phyloP scores from a whole-genome alignment of 768 basidiomycete species.

The Boletus rubroflammeus region DNA sequence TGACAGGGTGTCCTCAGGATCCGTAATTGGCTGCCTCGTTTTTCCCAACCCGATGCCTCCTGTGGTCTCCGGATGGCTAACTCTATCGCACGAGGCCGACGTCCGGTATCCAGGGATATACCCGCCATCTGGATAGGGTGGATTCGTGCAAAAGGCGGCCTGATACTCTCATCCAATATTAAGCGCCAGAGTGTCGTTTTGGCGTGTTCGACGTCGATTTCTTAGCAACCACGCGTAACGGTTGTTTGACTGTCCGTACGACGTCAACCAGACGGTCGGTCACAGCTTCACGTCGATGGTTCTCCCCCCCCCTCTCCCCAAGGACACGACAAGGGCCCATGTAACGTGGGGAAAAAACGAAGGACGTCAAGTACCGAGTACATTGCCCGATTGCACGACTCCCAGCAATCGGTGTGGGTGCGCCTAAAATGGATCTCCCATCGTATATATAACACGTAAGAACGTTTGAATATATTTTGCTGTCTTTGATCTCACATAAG shows the following conservation, averaged over 20 bases:
- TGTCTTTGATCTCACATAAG: not conserved
- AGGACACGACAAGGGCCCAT: constrained; percentile 4
- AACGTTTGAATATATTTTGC: not conserved
- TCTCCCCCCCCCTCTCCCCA: not conserved
- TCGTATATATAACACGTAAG: not conserved
- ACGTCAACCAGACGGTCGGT: not conserved
- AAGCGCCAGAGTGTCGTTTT: not conserved
- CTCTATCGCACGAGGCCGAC: constrained; percentile 18
- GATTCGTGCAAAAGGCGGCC: not conserved
- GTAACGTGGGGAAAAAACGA: constrained; percentile 17
- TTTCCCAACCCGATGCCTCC: constrained; percentile 1
- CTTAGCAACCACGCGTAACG: not conserved
- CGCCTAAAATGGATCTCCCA: not conserved
- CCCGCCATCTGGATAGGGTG: constrained; percentile 1
- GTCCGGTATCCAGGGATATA: not conserved
- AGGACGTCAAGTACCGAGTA: not conserved
- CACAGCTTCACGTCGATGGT: not conserved
- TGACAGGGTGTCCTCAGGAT: not conserved
- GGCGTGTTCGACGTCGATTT: not conserved
- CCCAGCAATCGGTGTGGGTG: constrained; percentile 4
- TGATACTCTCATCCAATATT: not conserved
- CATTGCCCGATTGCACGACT: not conserved
- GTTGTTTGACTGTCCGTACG: not conserved
- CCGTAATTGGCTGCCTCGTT: not conserved
- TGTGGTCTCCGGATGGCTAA: not conserved